Base-by-base conservation (phyloP, 2,329 filamentous ascomycete species). In the Allantophomopsis lycopodina region DNA sequence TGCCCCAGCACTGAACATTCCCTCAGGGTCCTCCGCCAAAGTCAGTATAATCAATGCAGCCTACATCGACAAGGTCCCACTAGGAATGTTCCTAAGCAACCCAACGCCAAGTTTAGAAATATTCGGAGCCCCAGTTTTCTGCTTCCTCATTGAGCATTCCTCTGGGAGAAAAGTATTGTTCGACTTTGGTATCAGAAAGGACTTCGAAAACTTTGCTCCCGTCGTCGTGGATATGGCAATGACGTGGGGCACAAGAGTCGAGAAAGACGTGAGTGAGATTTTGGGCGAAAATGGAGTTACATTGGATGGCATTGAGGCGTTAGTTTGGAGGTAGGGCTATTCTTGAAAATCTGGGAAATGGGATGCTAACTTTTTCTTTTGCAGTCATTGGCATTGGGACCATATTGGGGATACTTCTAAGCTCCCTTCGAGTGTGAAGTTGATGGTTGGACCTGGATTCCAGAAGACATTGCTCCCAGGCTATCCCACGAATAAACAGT, bases 391-490 rank as follows among this genome's bases (percentile, higher is more conserved):
- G 53, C 61, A 65, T 42, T 65, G 59, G 51, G 69, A 73, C 46
- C 70, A 73, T 41, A 64, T 61, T 3, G 71, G 70, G 0, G 63
- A 72, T 41, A 57, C 62, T 0, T 59, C 61, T 0, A 53, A 51
- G 0, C 73, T 73, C 37, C 65, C 67, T 0, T 1, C 45, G 0
- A 51, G 46, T 1, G 69, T 67, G 0, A 58, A 64, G 10, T 47
- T 74, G 1, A 48, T 73, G 23, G 67, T 72, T 4, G 71, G 71
- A 0, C 63, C 68, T 1, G 69, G 69, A 0, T 67, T 71, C 49
- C 63, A 59, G 34, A 43, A 59, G 2, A 51, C 52, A 0, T 60
- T 65, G 47, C 48, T 64, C 6, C 68, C 69, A 1, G 68, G 64
- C 1, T 66, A 59, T 35, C 69, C 69, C 0, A 42, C 46, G 2